Evolutionary conservation across 306 rosid species (phyloP).

Genomic region (Mimosa pudica): DNA sequence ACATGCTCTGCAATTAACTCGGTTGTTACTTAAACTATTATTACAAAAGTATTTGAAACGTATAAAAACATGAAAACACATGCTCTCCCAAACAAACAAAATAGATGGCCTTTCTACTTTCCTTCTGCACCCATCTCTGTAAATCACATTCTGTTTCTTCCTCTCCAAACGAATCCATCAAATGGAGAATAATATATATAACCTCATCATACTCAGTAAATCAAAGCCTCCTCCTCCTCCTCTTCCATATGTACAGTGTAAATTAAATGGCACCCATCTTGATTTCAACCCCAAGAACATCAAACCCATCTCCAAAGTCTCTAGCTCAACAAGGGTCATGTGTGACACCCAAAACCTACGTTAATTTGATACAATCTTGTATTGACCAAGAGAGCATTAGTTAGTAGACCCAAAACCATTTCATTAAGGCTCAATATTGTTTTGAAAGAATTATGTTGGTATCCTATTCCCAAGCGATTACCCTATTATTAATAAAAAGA

Average conservation of each 20-base stretch:
- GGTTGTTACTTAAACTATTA: too few relatives aligned
- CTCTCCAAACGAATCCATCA: neutral
- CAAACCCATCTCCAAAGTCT: constrained; percentile 41
- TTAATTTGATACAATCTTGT: constrained; percentile 72
- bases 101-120: neutral
- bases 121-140: constrained; percentile 4
- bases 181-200: constrained; percentile 58
- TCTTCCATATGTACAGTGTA: constrained; percentile 31
- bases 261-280: constrained; percentile 27
- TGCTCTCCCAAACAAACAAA: too few relatives aligned
- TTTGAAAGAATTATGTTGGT: too few relatives aligned
- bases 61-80: too few relatives aligned
- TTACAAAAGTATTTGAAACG: too few relatives aligned
- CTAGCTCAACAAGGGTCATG: constrained; percentile 62
- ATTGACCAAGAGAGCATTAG: constrained; percentile 61
- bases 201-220: constrained; percentile 51
- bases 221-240: constrained; percentile 41
- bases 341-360: constrained; percentile 57
- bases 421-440: too few relatives aligned
- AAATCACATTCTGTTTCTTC: neutral
- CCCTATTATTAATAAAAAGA: too few relatives aligned
- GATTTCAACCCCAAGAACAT: constrained; percentile 45
- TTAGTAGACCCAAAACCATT: too few relatives aligned
- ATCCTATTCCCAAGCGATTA: too few relatives aligned
- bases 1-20: too few relatives aligned